Base-by-base conservation (phyloP, 805 yeast genomes). In the Metschnikowia hibisci region DNA sequence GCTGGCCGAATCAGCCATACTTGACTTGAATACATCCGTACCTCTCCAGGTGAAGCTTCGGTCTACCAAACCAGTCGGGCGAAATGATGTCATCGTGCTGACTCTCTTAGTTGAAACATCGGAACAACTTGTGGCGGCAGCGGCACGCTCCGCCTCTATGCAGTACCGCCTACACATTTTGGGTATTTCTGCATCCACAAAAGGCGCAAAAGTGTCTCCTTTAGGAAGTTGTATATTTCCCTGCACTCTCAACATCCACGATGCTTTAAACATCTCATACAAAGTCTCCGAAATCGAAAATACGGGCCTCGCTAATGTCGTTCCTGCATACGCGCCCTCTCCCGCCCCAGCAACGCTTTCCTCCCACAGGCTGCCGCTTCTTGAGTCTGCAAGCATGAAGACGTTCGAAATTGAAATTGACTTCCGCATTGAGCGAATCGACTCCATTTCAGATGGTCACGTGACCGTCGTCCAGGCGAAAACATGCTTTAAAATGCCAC, bases 41-140 rank as follows among this genome's bases (percentile, higher is more conserved):
- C 69, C 76, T 0, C 52, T 78, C 31, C 70, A 73, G n/a, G 61
- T 78, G 5, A 64, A 71, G 41, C 57, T 78, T 13, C 63, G 74
- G 34, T 72, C 77, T 25, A 66, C 77, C 6, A 71, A 70, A 45
- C 72, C 80, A 4, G 75, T 77, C 4, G 77, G 78, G 7, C 61
- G 73, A 34, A 64, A 67, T 48, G 69, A 70, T 43, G 53, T 68
- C 3, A 51, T 78, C 1, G 55, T 78, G n/a, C 69, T 79, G 1
- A 71, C 77, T 0, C 56, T 78, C 34, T 76, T 71, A 41, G 57
- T 78, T 9, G 80, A 75, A 44, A 61, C 71, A 2, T 67, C 80
- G 1, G 74, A 71, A 3, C 71, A 60, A 27, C 57, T 76, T 12
- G 56, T 53, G 32, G 50, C 47, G 31, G 9, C 35, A 47, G 49